Evolutionary conservation across 2,329 filamentous ascomycete species (phyloP), one percentile per base, ranked within the genome.

Genomic region (Septoria linicola): DNA sequence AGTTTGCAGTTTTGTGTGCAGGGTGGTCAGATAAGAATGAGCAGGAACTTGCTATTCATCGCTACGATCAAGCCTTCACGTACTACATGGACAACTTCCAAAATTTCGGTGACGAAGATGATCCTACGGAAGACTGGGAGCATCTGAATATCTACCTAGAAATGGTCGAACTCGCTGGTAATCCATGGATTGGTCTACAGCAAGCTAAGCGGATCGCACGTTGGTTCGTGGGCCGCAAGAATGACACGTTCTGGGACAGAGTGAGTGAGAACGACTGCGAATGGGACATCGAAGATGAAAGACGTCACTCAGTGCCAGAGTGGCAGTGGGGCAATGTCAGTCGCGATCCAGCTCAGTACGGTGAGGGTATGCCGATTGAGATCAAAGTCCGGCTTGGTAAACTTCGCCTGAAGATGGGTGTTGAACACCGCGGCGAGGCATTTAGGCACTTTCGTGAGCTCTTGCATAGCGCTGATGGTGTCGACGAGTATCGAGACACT

Each of bases 91-190:
- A 55, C n/a, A 57, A 64, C n/a, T 41, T 58, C 4, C 51, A 59
- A 3, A 50, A 25, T 16, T 61, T 62, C 54, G 70, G 73, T 27
- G 70, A 75, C 14, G 70, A 69, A 8, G 70, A 67, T 3, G 71
- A 75, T 21, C 75, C 77, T 41, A 70, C 66, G 3, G 71, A 75
- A 21, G 75, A 78, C 43, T 99, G 92, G 92, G 84, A 86, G 46
- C 87, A 97, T 67, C 76, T 95, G 35, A 87, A 89, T 54, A 86
- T 91, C 47, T 96, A 93, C 59, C 80, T 89, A 32, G 89, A 96
- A 63, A 77, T 97, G 14, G 83, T 91, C 54, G 83, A 21, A 81
- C 84, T 56, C 41, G 70, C 82, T 8, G 78, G 79, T 31, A 77
- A 81, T 47, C 86, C 84, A 61, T 70, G 76, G 4, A 78, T 84